Percentiles rank a stretch among this genome's conserved stretches.
Conservation (phyloP, 2,329 filamentous ascomycete genomes). For the Orbilia quercus region DNA sequence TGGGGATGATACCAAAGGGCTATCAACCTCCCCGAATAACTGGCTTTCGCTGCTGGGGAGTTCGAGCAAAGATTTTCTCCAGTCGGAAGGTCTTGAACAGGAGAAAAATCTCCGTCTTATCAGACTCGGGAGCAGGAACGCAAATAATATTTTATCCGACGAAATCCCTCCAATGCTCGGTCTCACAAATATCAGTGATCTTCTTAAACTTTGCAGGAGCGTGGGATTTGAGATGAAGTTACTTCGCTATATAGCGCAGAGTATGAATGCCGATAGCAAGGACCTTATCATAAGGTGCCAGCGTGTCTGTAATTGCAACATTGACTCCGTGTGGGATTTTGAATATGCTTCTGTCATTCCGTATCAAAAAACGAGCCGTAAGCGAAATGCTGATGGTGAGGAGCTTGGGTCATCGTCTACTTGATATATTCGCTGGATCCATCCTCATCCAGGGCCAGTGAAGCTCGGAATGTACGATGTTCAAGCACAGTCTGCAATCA, state of each 20-base stretch:
- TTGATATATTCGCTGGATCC: conserved; percentile 16
- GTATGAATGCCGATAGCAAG: background rate
- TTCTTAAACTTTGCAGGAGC: background rate
- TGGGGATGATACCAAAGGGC: too few relatives aligned
- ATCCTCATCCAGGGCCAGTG: background rate
- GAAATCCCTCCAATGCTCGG: background rate
- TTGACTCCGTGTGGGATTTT: background rate
- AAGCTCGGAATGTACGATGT: background rate
- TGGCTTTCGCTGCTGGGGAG: conserved; percentile 15
- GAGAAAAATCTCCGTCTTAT: conserved; percentile 9
- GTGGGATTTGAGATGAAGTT: background rate
- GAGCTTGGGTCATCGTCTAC: background rate
- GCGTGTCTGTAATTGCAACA: background rate
- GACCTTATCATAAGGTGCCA: conserved; percentile 1
- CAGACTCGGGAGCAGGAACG: conserved; percentile 17
- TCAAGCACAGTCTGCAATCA: too few relatives aligned
- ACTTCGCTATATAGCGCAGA: conserved; percentile 8
- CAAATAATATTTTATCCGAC: background rate
- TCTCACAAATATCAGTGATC: background rate
- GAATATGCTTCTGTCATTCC: conserved; percentile 23
- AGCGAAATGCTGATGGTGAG: background rate
- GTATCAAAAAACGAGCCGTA: background rate
- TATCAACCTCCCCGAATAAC: background rate
- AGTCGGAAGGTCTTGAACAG: background rate
- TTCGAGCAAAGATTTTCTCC: conserved; percentile 1